Evolutionary conservation across 208 protist genomes (phyloP).

Genomic region (Lotmaria passim): DNA sequence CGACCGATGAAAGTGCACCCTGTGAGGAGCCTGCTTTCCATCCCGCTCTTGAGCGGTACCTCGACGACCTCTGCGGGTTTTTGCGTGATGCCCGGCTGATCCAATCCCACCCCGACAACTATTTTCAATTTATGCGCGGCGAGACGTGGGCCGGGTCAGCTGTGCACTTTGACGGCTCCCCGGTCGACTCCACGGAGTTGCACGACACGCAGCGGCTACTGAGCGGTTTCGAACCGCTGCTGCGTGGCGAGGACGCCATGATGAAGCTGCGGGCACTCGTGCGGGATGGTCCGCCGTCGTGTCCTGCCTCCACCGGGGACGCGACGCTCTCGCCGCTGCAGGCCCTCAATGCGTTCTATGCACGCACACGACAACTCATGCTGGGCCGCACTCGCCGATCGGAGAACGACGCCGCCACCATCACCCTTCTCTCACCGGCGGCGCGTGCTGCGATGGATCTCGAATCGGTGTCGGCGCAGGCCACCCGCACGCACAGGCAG

Average conservation of each 20-base stretch:
- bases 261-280: conserved; percentile 45
- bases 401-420: conserved; percentile 51
- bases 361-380: conserved; percentile 39
- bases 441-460: background rate
- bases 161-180: conserved; percentile 48
- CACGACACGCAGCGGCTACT: conserved; percentile 50
- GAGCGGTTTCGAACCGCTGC: conserved; percentile 39
- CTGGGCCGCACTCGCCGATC: conserved; percentile 32
- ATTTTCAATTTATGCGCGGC: conserved; percentile 62
- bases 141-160: conserved; percentile 24
- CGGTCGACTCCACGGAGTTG: conserved; percentile 57
- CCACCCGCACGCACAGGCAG: conserved; percentile 16
- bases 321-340: conserved; percentile 3
- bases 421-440: conserved; percentile 39
- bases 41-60: conserved; percentile 43
- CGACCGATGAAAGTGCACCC: background rate
- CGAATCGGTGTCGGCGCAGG: background rate
- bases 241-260: conserved; percentile 39
- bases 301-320: background rate
- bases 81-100: conserved; percentile 64
- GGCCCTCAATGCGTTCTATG: conserved; percentile 36
- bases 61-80: conserved; percentile 74
- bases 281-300: conserved; percentile 50
- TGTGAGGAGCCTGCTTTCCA: background rate
- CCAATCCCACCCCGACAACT: conserved; percentile 81